Conservation (phyloP, 768 basidiomycete genomes). For the Suillus alpinus region DNA sequence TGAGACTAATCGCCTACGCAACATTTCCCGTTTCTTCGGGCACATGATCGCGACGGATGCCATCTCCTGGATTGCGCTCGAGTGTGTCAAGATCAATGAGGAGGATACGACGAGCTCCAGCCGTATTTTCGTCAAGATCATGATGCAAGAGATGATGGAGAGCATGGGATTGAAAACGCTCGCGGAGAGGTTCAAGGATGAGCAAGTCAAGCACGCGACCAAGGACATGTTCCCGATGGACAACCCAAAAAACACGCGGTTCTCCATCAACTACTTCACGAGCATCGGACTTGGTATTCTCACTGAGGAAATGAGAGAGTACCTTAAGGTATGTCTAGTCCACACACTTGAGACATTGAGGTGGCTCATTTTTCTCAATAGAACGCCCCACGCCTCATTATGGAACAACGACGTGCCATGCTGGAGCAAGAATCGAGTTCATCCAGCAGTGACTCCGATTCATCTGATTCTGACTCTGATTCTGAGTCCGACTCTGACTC, state of each 20-base stretch:
- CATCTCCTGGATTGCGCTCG: slow-evolving; percentile 84
- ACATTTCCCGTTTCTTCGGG: slow-evolving; percentile 96
- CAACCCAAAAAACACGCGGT: slow-evolving; percentile 93
- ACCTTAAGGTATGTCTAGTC: slow-evolving; percentile 67
- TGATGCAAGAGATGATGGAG: slow-evolving; percentile 95
- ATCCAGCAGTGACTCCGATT: slow-evolving; percentile 41
- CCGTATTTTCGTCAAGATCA: slow-evolving; percentile 96
- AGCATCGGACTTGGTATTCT: slow-evolving; percentile 86
- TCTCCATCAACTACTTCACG: slow-evolving; percentile 98
- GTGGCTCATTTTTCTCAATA: slow-evolving; percentile 28
- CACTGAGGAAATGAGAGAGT: slow-evolving; percentile 97
- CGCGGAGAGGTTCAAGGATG: slow-evolving; percentile 88
- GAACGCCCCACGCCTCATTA: slow-evolving; percentile 90
- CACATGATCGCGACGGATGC: slow-evolving; percentile 85
- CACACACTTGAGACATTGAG: neutral
- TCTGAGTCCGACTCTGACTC: slow-evolving; percentile 42
- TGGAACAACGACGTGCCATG: slow-evolving; percentile 91
- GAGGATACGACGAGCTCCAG: slow-evolving; percentile 95
- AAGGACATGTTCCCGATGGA: slow-evolving; percentile 93
- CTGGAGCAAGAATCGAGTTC: slow-evolving; percentile 63
- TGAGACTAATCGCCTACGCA: slow-evolving; percentile 96
- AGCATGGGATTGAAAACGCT: slow-evolving; percentile 84
- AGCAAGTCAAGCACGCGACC: slow-evolving; percentile 71
- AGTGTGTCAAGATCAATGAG: slow-evolving; percentile 89
- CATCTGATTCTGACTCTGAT: slow-evolving; percentile 36